phyloP scores from a whole-genome alignment of 768 basidiomycete genomes.

The Suillus clintonianus region DNA sequence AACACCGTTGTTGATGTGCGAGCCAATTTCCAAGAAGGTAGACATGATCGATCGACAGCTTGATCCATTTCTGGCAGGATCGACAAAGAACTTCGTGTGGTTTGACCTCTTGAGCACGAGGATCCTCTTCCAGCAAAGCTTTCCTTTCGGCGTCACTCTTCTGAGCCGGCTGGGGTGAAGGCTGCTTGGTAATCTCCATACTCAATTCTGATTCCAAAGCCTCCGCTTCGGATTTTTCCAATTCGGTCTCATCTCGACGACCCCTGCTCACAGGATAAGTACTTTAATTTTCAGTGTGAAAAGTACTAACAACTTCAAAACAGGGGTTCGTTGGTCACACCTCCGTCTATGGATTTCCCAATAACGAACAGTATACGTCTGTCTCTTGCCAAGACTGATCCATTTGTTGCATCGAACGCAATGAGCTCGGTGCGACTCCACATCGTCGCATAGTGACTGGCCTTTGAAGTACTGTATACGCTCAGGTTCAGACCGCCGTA shows the following conservation, averaged over 20 bases:
- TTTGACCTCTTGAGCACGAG: slow-evolving; percentile 49
- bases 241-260: neutral
- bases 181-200: neutral
- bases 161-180: slow-evolving; percentile 19
- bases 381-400: slow-evolving; percentile 56
- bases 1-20: slow-evolving; percentile 50
- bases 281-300: neutral
- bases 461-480: slow-evolving; percentile 66
- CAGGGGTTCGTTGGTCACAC: slow-evolving; percentile 47
- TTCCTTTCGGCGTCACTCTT: slow-evolving; percentile 46
- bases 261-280: neutral
- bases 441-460: slow-evolving; percentile 55
- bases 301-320: slow-evolving; percentile 27
- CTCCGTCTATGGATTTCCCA: slow-evolving; percentile 62
- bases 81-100: slow-evolving; percentile 57
- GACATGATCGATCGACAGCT: slow-evolving; percentile 37
- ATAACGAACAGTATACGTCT: slow-evolving; percentile 56
- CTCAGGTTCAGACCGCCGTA: slow-evolving; percentile 61
- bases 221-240: neutral
- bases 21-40: slow-evolving; percentile 59
- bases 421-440: slow-evolving; percentile 59
- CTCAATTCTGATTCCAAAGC: neutral
- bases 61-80: slow-evolving; percentile 66
- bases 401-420: slow-evolving; percentile 60
- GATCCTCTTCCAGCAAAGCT: slow-evolving; percentile 54